Base-by-base conservation (phyloP, 768 basidiomycete species). In the Pleurotus cornucopiae region DNA sequence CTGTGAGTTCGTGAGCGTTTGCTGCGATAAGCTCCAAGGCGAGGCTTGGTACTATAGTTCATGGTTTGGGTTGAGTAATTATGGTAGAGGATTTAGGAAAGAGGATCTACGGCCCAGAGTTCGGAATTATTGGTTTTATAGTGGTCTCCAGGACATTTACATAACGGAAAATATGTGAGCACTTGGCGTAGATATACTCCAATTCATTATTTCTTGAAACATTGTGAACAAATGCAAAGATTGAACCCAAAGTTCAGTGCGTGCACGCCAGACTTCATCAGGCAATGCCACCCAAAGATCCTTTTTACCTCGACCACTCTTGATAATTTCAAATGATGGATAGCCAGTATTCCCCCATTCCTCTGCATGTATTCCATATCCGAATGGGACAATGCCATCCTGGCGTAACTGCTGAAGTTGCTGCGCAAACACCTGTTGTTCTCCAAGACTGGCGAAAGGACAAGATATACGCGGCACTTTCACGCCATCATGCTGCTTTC, bases 401-500 rank as follows among this genome's bases (percentile, higher is more conserved):
- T 40, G 21, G 7, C 18, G 5, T 6, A 58, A 18, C 20, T 47
- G 25, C 6, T 46, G 26, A 54, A 58, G 53, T n/a, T 45, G 46
- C 26, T 54, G 53, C 7, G 23, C 13, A 49, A 58, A 58, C 20
- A 46, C 21, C 13, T 2, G 4, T 25, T 48, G 30, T 46, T 48
- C 25, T 5, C 13, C 34, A 13, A 5, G 16, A n/a, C 40, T 39
- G 20, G 39, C 34, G 40, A 54, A 54, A n/a, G 57, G 53, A 38
- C 34, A 25, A 14, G 21, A 30, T 23, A 47, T 64, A 64, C 26
- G 65, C 64, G 49, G 68, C 66, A 57, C 66, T 14, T 25, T 37
- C 21, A 75, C 46, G 71, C 59, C 34, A 71, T 76, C 55, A 73
- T 71, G 12, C 76, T 76, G 20, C 64, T 14, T 20, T n/a, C 41